Conservation (phyloP, 2,329 filamentous ascomycete genomes). For the Colletotrichum salicis region DNA sequence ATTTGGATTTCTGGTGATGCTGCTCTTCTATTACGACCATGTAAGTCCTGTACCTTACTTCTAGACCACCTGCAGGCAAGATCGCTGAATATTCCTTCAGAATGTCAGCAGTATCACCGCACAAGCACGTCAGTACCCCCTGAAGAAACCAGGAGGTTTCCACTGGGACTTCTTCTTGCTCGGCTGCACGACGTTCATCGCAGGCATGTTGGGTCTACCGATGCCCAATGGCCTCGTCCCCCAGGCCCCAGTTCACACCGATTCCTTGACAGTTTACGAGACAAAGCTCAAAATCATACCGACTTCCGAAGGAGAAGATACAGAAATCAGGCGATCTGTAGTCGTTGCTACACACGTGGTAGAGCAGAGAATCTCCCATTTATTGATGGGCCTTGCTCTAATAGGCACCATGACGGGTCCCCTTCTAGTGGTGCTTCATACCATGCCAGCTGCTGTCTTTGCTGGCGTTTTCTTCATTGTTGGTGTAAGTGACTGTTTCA, state of each 20-base stretch:
- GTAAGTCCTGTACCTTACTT: slow-evolving; percentile 40
- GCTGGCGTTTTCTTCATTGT: slow-evolving; percentile 69
- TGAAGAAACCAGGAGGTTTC: slow-evolving; percentile 68
- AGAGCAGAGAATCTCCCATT: slow-evolving; percentile 66
- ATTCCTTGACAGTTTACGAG: slow-evolving; percentile 56
- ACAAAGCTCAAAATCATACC: slow-evolving; percentile 53
- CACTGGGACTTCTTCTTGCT: slow-evolving; percentile 71
- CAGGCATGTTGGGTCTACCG: slow-evolving; percentile 65
- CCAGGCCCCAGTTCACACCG: slow-evolving; percentile 68
- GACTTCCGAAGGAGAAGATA: slow-evolving; percentile 51
- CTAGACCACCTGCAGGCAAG: too few species aligned
- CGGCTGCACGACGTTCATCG: slow-evolving; percentile 64
- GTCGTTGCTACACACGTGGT: slow-evolving; percentile 59
- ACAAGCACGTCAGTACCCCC: slow-evolving; percentile 64
- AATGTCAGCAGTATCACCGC: slow-evolving; percentile 66
- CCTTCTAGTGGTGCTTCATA: slow-evolving; percentile 61
- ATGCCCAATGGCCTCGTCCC: slow-evolving; percentile 69
- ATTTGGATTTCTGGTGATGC: slow-evolving; percentile 62
- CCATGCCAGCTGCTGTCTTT: slow-evolving; percentile 65
- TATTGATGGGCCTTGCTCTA: slow-evolving; percentile 63
- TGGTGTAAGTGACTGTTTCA: slow-evolving; percentile 52
- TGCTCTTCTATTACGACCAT: slow-evolving; percentile 68
- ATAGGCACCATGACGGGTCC: slow-evolving; percentile 48
- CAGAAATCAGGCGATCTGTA: slow-evolving; percentile 54
- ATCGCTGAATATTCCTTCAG: slow-evolving; percentile 36